These are phyloP conservation scores for Gentiana dahurica DNA, from an alignment of 257 asterid genomes.

Conservation along the genomic window DNA sequence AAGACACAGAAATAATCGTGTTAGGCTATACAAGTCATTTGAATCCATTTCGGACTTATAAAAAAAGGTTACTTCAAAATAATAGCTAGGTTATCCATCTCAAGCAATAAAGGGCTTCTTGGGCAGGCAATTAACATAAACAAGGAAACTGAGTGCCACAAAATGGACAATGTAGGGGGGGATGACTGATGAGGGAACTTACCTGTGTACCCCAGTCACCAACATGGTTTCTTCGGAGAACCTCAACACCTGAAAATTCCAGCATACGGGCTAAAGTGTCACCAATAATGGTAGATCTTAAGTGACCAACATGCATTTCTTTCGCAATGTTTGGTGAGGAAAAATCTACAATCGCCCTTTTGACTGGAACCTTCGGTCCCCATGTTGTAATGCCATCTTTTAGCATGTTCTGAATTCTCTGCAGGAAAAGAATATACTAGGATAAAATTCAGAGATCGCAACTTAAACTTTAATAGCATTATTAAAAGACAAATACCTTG, in stretches of 20 bases:
- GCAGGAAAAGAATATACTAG: slow-evolving; percentile 12
- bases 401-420: slow-evolving; percentile 75
- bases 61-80: too few species aligned
- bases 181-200: not conserved
- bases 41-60: too few species aligned
- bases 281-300: slow-evolving; percentile 91
- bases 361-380: slow-evolving; percentile 79
- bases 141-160: too few species aligned
- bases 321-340: slow-evolving; percentile 97
- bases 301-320: slow-evolving; percentile 98
- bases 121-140: too few species aligned
- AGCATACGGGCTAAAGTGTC: slow-evolving; percentile 93
- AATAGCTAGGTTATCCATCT: too few species aligned
- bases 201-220: slow-evolving; percentile 99
- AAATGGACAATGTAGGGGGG: too few species aligned
- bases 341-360: slow-evolving; percentile 79
- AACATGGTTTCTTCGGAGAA: slow-evolving; percentile 85
- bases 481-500: slow-evolving; percentile 29
- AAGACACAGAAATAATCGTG: too few species aligned
- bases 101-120: too few species aligned
- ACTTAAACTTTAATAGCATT: not conserved
- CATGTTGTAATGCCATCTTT: slow-evolving; percentile 65
- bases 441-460: not conserved
- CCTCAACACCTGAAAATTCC: slow-evolving; percentile 80
- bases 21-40: too few species aligned